Base-by-base conservation (phyloP, 2,329 filamentous ascomycete species). In the Dothideomycetes sp. region DNA sequence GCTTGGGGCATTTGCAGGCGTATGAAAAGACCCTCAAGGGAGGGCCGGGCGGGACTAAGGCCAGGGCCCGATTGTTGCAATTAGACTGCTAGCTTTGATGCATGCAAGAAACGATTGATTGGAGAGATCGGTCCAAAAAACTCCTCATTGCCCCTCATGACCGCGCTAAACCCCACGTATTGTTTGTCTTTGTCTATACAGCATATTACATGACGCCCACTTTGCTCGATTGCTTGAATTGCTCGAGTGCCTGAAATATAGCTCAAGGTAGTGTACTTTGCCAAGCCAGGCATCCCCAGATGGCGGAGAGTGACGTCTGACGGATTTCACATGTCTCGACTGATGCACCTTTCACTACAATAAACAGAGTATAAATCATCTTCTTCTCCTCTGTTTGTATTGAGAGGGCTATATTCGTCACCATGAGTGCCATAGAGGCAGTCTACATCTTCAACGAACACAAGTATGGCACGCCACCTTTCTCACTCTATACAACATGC, bases 371-470 rank as follows among this genome's bases (percentile, higher is more conserved):
- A n/a, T n/a, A n/a, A n/a, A n/a, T n/a, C n/a, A n/a, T n/a, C n/a
- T n/a, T n/a, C n/a, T n/a, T n/a, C n/a, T n/a, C n/a, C n/a, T n/a
- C n/a, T n/a, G n/a, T n/a, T n/a, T n/a, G n/a, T n/a, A n/a, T n/a
- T n/a, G n/a, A n/a, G n/a, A n/a, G n/a, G n/a, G n/a, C n/a, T n/a
- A n/a, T n/a, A n/a, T n/a, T 16, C 18, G 14, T 15, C 44, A 62
- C 38, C 42, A 71, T 71, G 67, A 64, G 85, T 66, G 78, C 84
- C 58, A 84, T 98, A 57, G 89, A 96, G 70, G 91, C 89, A 59
- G 72, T 98, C 56, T 89, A 96, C 69, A 87, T 98, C 60, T 95
- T 84, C 63, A 88, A 96, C 75, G 88, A 95, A 69, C 79, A 88
- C 65, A 86, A 88, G 88, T 94, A 68, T 73, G 37, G 37, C 24